A percentile compares a stretch with the other conserved stretches of the same genome.
phyloP scores from a whole-genome alignment of 2,329 filamentous ascomycete genomes.

The Chaetomium strumarium region DNA sequence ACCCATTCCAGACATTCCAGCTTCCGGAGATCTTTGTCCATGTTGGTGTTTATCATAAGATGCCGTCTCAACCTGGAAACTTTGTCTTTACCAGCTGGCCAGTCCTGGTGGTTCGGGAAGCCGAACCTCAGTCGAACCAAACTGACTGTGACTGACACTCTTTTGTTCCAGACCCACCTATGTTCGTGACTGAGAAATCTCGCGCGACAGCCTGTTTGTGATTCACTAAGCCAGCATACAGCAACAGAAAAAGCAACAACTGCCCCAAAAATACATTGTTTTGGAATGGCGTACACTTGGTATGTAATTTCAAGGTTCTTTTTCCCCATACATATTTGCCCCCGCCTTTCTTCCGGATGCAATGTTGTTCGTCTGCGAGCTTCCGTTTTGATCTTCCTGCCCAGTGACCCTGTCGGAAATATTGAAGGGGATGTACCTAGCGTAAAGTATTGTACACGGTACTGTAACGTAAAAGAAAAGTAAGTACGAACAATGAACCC shows the following conservation, averaged over 20 bases:
- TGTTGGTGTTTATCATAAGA: not conserved
- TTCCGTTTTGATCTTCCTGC: no score
- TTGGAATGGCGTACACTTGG: conserved; percentile 6
- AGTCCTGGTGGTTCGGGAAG: conserved; percentile 18
- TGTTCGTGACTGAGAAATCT: conserved; percentile 4
- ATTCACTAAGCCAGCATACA: not conserved
- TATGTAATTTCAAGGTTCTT: not conserved
- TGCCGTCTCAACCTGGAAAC: not conserved
- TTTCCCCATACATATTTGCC: not conserved
- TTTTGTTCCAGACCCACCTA: not conserved
- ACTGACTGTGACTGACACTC: conserved; percentile 7
- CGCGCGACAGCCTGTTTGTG: not conserved
- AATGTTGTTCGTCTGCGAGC: no score
- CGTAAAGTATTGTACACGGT: no score
- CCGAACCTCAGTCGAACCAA: conserved; percentile 17
- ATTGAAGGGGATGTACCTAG: no score
- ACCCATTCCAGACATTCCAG: no score
- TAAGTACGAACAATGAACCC: no score
- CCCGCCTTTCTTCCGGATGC: not conserved
- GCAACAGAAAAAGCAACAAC: conserved; percentile 2
- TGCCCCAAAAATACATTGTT: not conserved
- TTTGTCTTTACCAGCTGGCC: conserved; percentile 11
- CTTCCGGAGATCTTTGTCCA: no score
- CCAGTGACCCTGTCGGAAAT: no score
- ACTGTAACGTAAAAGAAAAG: no score